These are phyloP conservation scores for Pichia sp. DNA, from an alignment of 1,139 yeast species.

Conservation along the genomic window DNA sequence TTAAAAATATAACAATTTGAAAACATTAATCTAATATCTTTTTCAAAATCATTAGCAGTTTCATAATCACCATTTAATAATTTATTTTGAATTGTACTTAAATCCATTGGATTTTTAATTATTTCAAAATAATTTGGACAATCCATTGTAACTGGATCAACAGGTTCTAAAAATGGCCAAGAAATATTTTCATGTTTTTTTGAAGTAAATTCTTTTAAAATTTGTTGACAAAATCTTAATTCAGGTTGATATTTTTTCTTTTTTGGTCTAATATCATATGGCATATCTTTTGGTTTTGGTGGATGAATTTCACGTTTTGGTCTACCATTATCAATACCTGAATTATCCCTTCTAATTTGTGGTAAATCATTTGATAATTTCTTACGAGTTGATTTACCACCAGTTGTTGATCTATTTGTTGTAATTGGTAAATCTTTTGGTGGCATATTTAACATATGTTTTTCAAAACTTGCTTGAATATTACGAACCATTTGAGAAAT, in stretches of 20 bases:
- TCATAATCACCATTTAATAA: constrained; percentile 82
- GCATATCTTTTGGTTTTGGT: constrained; percentile 89
- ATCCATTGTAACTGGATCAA: constrained; percentile 89
- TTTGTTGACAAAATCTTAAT: constrained; percentile 76
- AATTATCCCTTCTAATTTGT: constrained; percentile 54
- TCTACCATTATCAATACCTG: constrained; percentile 44
- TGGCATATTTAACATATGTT: constrained; percentile 91
- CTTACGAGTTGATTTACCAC: constrained; percentile 15
- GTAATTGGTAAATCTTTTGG: constrained; percentile 53
- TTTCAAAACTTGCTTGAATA: constrained; percentile 86
- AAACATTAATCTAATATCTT: constrained; percentile 77
- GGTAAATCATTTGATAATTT: constrained; percentile 32
- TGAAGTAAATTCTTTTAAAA: constrained; percentile 72
- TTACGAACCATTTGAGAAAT: constrained; percentile 89
- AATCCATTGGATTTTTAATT: constrained; percentile 92
- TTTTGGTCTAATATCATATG: constrained; percentile 84
- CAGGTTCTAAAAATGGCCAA: constrained; percentile 90
- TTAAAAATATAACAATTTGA: constrained; percentile 86
- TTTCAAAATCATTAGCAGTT: constrained; percentile 80
- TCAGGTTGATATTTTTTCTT: constrained; percentile 91
- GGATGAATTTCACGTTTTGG: constrained; percentile 97
- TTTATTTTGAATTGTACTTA: constrained; percentile 77
- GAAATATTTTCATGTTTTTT: constrained; percentile 82
- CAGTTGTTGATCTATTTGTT: constrained; percentile 13
- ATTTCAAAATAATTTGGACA: constrained; percentile 85